These are phyloP conservation scores for Scleroderma citrinum DNA, from an alignment of 768 basidiomycete genomes.

Conservation along the genomic window DNA sequence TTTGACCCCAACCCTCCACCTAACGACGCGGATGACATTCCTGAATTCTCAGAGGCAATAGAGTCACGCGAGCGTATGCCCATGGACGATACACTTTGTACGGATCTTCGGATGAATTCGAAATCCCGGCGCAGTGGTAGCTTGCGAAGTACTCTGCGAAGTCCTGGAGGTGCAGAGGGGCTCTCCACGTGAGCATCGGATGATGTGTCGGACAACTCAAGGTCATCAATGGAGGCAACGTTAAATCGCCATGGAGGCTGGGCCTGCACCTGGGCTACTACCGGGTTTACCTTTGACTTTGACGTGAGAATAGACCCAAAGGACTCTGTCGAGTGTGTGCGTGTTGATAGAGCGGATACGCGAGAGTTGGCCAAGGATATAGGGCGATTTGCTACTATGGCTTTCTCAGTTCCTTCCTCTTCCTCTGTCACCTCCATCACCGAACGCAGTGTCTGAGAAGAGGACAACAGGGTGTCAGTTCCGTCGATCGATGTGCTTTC, in stretches of 20 bases:
- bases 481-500: not conserved
- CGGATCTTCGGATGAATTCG: slow-evolving; percentile 69
- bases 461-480: slow-evolving; percentile 7
- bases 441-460: slow-evolving; percentile 20
- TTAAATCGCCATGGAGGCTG: slow-evolving; percentile 58
- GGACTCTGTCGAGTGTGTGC: slow-evolving; percentile 30
- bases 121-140: slow-evolving; percentile 75
- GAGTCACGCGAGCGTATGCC: slow-evolving; percentile 63
- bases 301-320: slow-evolving; percentile 30
- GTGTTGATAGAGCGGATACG: slow-evolving; percentile 17
- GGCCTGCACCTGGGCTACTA: slow-evolving; percentile 30
- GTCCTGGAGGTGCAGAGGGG: slow-evolving; percentile 43
- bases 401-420: slow-evolving; percentile 16
- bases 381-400: slow-evolving; percentile 9
- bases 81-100: slow-evolving; percentile 73
- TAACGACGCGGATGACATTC: slow-evolving; percentile 30
- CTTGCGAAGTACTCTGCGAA: slow-evolving; percentile 49
- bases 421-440: slow-evolving; percentile 29
- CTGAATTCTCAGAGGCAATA: slow-evolving; percentile 40
- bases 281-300: slow-evolving; percentile 22
- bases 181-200: slow-evolving; percentile 43
- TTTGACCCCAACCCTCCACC: slow-evolving; percentile 35
- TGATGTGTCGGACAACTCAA: slow-evolving; percentile 75
- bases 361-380: slow-evolving; percentile 18
- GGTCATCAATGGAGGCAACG: slow-evolving; percentile 71